Evolutionary conservation across 2,329 filamentous ascomycete species (phyloP).

Genomic region (Reticulascus tulasneorum): DNA sequence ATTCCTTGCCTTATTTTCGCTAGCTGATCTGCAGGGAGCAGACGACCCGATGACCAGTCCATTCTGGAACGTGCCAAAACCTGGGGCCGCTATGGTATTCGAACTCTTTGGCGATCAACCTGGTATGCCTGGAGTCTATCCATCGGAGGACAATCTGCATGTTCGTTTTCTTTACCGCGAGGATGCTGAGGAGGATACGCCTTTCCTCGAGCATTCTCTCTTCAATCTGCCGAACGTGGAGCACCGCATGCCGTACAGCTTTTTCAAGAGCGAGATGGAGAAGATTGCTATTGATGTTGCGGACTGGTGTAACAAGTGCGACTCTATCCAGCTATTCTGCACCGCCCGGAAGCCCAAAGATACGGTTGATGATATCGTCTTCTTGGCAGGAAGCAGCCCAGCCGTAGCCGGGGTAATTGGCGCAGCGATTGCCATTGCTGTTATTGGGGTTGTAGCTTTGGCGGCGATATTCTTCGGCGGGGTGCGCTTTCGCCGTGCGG

Average conservation of each 20-base stretch:
- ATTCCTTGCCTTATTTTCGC: slow-evolving; percentile 50
- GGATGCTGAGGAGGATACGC: slow-evolving; percentile 31
- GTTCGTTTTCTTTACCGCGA: slow-evolving; percentile 57
- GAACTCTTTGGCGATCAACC: slow-evolving; percentile 48
- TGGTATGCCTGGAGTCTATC: slow-evolving; percentile 20
- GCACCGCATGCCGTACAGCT: slow-evolving; percentile 29
- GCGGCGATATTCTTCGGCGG: slow-evolving; percentile 29
- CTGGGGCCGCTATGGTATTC: slow-evolving; percentile 72
- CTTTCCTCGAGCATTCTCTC: slow-evolving; percentile 33
- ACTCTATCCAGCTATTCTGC: slow-evolving; percentile 34
- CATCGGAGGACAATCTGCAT: slow-evolving; percentile 34
- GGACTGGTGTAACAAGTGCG: slow-evolving; percentile 44
- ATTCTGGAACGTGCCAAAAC: slow-evolving; percentile 49
- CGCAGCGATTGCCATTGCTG: slow-evolving; percentile 33
- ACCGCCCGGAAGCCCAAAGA: not conserved
- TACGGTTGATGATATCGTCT: not conserved
- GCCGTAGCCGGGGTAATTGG: slow-evolving; percentile 44
- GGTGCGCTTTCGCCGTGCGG: slow-evolving; percentile 23
- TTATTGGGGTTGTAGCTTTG: slow-evolving; percentile 28
- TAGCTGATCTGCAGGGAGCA: slow-evolving; percentile 41
- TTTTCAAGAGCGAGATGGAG: slow-evolving; percentile 34
- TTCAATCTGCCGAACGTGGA: slow-evolving; percentile 33
- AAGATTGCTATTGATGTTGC: slow-evolving; percentile 26
- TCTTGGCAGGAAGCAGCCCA: slow-evolving; percentile 20
- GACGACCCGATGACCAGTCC: slow-evolving; percentile 45